Evolutionary conservation across 495 filamentous ascomycete genomes (phyloP).

Genomic region (Penicillium mononematosum): DNA sequence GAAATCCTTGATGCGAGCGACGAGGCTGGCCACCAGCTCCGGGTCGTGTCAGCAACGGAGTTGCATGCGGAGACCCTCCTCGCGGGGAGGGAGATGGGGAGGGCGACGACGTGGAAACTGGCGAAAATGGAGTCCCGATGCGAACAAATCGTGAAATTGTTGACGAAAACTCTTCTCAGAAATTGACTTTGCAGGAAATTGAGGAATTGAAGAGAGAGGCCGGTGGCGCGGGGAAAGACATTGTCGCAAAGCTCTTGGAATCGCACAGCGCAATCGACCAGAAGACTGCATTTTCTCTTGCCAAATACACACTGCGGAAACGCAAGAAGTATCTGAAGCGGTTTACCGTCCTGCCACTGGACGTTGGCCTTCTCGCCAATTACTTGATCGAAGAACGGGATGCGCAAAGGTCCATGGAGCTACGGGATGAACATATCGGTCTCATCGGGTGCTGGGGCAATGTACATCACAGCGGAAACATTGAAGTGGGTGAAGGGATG

Average conservation of each 20-base stretch:
- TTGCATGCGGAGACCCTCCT: slow-evolving; percentile 71
- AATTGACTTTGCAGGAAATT: slow-evolving; percentile 80
- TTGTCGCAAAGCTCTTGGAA: slow-evolving; percentile 81
- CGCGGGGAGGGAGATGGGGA: slow-evolving; percentile 52
- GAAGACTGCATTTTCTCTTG: slow-evolving; percentile 89
- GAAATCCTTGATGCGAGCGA: slow-evolving; percentile 73
- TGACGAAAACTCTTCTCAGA: slow-evolving; percentile 79
- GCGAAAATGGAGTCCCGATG: slow-evolving; percentile 60
- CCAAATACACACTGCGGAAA: slow-evolving; percentile 94
- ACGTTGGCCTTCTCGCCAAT: slow-evolving; percentile 68
- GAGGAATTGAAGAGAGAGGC: slow-evolving; percentile 83
- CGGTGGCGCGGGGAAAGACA: slow-evolving; percentile 75
- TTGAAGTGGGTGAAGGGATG: slow-evolving; percentile 30
- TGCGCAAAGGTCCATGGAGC: slow-evolving; percentile 74
- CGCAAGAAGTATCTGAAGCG: slow-evolving; percentile 86
- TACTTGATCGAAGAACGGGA: slow-evolving; percentile 78
- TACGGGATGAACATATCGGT: slow-evolving; percentile 81
- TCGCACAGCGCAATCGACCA: slow-evolving; percentile 85
- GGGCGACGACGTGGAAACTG: slow-evolving; percentile 50
- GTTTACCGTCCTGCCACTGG: slow-evolving; percentile 80
- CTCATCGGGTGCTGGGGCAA: slow-evolving; percentile 67
- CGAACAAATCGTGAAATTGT: slow-evolving; percentile 76
- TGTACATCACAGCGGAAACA: slow-evolving; percentile 51
- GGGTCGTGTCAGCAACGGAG: slow-evolving; percentile 77
- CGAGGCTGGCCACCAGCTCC: slow-evolving; percentile 59